Conservation (phyloP, 139 green algal genomes). For the Nannochloris sp. region DNA sequence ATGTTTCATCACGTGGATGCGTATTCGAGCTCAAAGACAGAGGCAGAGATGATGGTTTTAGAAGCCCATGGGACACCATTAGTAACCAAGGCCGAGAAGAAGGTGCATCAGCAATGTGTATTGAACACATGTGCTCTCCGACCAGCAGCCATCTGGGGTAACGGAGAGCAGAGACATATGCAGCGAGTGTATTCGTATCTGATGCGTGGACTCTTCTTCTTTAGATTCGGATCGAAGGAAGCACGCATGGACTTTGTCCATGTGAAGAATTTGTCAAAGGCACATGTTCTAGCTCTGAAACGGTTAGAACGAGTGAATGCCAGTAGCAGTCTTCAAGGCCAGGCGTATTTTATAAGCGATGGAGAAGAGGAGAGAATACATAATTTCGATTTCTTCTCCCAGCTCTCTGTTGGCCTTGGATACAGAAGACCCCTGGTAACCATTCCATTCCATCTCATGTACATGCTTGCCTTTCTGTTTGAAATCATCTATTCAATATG, state of each 20-base stretch:
- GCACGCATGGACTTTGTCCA: constrained; percentile 26
- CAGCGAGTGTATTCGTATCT: constrained; percentile 16
- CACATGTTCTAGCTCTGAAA: constrained; percentile 12
- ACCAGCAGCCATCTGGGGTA: constrained; percentile 33
- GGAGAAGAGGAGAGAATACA: constrained; percentile 13
- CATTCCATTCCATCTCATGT: not conserved
- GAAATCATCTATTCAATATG: not conserved
- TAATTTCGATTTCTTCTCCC: constrained; percentile 26
- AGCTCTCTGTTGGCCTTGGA: constrained; percentile 19
- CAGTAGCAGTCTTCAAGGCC: constrained; percentile 12
- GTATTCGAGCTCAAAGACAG: constrained; percentile 31
- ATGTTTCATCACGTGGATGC: constrained; percentile 9
- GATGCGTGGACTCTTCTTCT: constrained; percentile 13
- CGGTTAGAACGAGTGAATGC: not conserved
- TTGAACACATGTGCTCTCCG: constrained; percentile 35
- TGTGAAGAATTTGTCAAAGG: constrained; percentile 25
- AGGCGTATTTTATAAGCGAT: constrained; percentile 22
- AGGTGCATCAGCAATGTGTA: not conserved
- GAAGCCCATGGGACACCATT: constrained; percentile 10
- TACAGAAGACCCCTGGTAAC: constrained; percentile 10
- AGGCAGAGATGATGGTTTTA: constrained; percentile 28
- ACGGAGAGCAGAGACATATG: constrained; percentile 32
- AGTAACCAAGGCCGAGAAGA: not conserved
- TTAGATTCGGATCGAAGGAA: constrained; percentile 3
- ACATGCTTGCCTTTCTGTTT: not conserved